These are phyloP conservation scores for Aspergillus sclerotioniger DNA, from an alignment of 495 filamentous ascomycete genomes.

Conservation along the genomic window DNA sequence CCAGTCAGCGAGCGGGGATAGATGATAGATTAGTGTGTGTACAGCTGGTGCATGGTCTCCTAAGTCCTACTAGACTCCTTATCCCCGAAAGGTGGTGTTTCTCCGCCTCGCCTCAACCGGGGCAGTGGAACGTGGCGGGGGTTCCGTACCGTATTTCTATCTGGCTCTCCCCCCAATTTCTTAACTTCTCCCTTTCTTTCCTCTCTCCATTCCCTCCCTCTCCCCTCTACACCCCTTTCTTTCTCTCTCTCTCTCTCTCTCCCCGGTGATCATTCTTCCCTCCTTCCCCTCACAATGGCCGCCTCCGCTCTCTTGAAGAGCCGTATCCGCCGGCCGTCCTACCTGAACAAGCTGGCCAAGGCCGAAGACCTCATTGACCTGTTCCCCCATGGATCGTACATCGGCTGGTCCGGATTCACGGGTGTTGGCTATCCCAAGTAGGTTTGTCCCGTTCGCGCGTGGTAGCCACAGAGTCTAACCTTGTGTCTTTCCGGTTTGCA, in stretches of 20 bases:
- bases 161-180: conserved; percentile 13
- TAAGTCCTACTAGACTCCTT: neutral
- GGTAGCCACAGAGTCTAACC: conserved; percentile 3
- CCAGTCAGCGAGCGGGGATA: neutral
- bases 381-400: conserved; percentile 79
- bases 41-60: too few species aligned
- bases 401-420: conserved; percentile 91
- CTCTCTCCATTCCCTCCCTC: conserved; percentile 13
- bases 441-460: conserved; percentile 25
- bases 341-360: conserved; percentile 74
- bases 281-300: conserved; percentile 33
- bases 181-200: conserved; percentile 15
- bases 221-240: conserved; percentile 7
- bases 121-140: conserved; percentile 10
- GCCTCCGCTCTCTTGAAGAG: conserved; percentile 74
- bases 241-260: conserved; percentile 3
- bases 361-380: conserved; percentile 76
- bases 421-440: conserved; percentile 90
- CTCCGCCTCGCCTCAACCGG: neutral
- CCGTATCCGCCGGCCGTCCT: conserved; percentile 70
- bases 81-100: neutral
- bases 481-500: conserved; percentile 28
- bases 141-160: conserved; percentile 25
- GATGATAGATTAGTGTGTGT: neutral
- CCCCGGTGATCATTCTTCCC: conserved; percentile 8